Evolutionary conservation across 106 monocot genomes (phyloP).

Genomic region (Ottelia alismoides): DNA sequence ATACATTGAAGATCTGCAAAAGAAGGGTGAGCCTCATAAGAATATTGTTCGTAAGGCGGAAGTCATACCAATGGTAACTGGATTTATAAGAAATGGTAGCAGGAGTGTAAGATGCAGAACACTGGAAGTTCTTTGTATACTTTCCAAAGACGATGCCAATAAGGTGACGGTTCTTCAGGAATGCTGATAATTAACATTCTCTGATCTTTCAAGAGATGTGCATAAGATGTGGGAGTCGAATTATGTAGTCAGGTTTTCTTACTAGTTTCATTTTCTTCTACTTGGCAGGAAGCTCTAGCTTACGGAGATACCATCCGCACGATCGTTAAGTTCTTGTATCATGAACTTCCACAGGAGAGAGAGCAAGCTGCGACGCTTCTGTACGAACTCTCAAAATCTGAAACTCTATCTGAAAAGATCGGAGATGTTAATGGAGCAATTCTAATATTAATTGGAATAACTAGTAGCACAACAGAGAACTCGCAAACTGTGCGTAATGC

Average conservation of each 20-base stretch:
- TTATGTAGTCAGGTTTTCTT: too few species aligned
- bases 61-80: constrained; percentile 46
- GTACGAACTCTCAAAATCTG: constrained; percentile 78
- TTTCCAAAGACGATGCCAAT: constrained; percentile 42
- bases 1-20: constrained; percentile 36
- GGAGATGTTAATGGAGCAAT: constrained; percentile 76
- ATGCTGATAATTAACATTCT: too few species aligned
- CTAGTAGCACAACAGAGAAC: constrained; percentile 65
- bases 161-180: too few species aligned
- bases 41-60: constrained; percentile 33
- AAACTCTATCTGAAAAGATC: constrained; percentile 71
- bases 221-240: too few species aligned
- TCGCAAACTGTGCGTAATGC: constrained; percentile 42
- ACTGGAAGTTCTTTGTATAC: constrained; percentile 59
- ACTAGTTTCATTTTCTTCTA: too few species aligned
- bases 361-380: constrained; percentile 69
- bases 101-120: constrained; percentile 53
- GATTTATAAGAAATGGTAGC: constrained; percentile 54
- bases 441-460: constrained; percentile 70
- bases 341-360: constrained; percentile 44
- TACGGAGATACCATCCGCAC: constrained; percentile 60
- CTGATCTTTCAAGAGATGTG: too few species aligned
- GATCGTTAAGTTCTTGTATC: constrained; percentile 68
- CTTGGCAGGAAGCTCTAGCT: constrained; percentile 47
- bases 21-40: constrained; percentile 42